Base-by-base conservation (phyloP, 768 basidiomycete species). In the Steccherinum ochraceum region DNA sequence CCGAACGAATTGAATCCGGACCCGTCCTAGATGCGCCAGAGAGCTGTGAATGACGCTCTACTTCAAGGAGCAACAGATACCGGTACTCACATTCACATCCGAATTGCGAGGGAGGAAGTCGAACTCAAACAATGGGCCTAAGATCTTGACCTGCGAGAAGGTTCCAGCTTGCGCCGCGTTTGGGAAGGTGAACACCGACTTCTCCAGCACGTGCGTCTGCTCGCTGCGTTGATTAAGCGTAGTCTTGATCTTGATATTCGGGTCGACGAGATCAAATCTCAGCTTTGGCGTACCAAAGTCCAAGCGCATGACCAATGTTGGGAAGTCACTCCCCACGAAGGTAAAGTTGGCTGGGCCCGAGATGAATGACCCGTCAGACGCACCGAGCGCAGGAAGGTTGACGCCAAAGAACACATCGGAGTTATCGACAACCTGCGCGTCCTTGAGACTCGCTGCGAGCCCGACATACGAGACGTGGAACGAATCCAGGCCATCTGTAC, bases 341-440 rank as follows among this genome's bases (percentile, higher is more conserved):
- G 78, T 75, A 56, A 77, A 79, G 57, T 76, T 77, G 12, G 64
- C 62, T 12, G 76, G 64, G 5, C 48, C 65, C 1, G 50, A 56
- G 56, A 78, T 72, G 41, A 73, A 57, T 52, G 74, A 61, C 7
- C 74, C 76, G 20, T 50, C 44, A n/a, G 69, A 53, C 56, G 76
- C 69, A 19, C 76, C 57, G 42, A 80, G 44, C 3, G 67, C 64
- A 2, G 80, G 79, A 1, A 77, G 57, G 19, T 62, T 52, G 3
- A 71, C 58, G n/a, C 76, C 75, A 52, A 80, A 75, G 66, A 72
- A 72, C 11, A 52, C 52, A 45, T 74, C 68, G 1, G 76, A 78
- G 61, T 73, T 69, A 58, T 82, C 81, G 40, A 83, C 58, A 35
- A 81, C 72, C 25, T 72, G 72, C 53, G 73, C 72, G 52, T 79